These are phyloP conservation scores for Dictyostelium citrinum DNA, from an alignment of 78 protist genomes.

Conservation along the genomic window DNA sequence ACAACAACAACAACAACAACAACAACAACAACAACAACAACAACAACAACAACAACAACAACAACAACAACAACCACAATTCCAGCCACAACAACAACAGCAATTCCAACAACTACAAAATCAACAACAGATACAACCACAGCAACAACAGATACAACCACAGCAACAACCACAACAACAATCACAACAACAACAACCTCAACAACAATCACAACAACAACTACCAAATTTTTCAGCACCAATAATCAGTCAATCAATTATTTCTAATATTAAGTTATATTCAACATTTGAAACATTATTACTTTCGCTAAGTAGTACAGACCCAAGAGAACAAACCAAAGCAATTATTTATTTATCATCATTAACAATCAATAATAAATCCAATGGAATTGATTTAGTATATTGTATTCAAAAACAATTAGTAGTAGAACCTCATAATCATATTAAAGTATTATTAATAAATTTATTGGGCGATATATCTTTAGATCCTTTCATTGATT, in stretches of 20 bases:
- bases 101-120: not conserved
- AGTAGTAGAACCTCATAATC: conserved; percentile 36
- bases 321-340: not conserved
- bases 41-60: not conserved
- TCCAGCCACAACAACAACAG: not conserved
- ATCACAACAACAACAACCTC: not conserved
- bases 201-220: not conserved
- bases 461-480: not conserved
- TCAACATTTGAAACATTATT: conserved; percentile 6
- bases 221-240: not conserved
- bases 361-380: conserved; percentile 45
- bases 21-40: not conserved
- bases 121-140: not conserved
- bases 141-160: not conserved
- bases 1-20: not conserved
- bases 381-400: conserved; percentile 34
- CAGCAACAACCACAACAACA: not conserved
- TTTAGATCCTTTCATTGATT: conserved; percentile 64
- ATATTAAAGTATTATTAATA: conserved; percentile 26
- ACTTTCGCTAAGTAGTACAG: not conserved
- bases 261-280: not conserved
- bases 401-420: conserved; percentile 45
- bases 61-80: not conserved
- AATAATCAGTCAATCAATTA: not conserved
- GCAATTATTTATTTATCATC: conserved; percentile 20